Conservation (phyloP, 169 alveolate species). For the Plasmodium fragile region DNA sequence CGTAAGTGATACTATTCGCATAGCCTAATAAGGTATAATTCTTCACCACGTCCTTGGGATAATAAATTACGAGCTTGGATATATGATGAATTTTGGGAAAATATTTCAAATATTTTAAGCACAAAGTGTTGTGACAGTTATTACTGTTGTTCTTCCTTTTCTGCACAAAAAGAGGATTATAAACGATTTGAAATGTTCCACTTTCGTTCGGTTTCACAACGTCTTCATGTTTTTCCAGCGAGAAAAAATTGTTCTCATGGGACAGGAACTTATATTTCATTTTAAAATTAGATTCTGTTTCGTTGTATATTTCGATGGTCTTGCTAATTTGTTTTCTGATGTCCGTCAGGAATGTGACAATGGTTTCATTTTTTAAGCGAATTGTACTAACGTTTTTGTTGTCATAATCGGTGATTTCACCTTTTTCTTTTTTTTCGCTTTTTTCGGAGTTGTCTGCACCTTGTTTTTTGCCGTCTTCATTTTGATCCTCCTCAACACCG, state of each 20-base stretch:
- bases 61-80: constrained; percentile 51
- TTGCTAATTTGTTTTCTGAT: constrained; percentile 39
- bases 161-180: constrained; percentile 58
- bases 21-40: constrained; percentile 65
- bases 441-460: not conserved
- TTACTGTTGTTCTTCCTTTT: constrained; percentile 48
- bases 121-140: constrained; percentile 64
- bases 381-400: constrained; percentile 24
- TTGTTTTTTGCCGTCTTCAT: not conserved
- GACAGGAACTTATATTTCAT: constrained; percentile 48
- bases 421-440: not conserved
- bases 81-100: constrained; percentile 55
- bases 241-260: constrained; percentile 56
- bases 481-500: not conserved
- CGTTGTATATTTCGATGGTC: constrained; percentile 43
- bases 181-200: constrained; percentile 36
- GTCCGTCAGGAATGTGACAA: constrained; percentile 53
- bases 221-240: constrained; percentile 36
- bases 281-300: constrained; percentile 56
- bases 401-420: not conserved
- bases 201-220: constrained; percentile 41
- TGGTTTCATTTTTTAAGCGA: constrained; percentile 51
- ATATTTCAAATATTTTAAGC: constrained; percentile 61
- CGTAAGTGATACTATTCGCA: constrained; percentile 35
- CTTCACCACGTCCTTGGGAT: constrained; percentile 40